Conservation (phyloP, 306 rosid genomes). For the Cucurbita ficifolia region DNA sequence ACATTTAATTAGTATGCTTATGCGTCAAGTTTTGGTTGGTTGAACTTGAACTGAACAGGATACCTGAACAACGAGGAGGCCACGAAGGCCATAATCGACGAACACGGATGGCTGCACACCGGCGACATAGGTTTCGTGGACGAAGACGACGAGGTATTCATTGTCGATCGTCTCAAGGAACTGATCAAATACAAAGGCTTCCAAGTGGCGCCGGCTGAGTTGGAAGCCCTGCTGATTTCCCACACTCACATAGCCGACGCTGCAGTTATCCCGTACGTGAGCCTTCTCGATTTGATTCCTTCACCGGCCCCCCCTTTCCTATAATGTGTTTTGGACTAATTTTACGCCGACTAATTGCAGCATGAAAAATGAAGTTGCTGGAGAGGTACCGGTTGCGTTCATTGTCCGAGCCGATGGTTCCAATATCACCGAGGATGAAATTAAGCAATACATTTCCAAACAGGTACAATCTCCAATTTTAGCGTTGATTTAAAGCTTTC, state of each 20-base stretch:
- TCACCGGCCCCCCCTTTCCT: not conserved
- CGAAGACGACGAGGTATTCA: constrained; percentile 49
- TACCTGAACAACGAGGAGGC: constrained; percentile 63
- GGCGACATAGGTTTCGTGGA: constrained; percentile 73
- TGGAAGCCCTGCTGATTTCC: constrained; percentile 54
- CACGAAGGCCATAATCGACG: constrained; percentile 45
- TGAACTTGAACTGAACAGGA: constrained; percentile 32
- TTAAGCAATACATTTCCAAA: constrained; percentile 51
- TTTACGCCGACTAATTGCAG: constrained; percentile 23
- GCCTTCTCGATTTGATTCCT: not conserved
- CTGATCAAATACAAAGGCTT: constrained; percentile 77
- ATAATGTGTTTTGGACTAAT: not conserved
- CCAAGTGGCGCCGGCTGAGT: constrained; percentile 88
- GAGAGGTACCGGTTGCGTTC: constrained; percentile 81
- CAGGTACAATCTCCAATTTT: constrained; percentile 31
- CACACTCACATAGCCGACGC: constrained; percentile 58
- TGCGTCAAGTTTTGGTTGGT: not conserved
- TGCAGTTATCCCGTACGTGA: constrained; percentile 10
- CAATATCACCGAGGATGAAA: constrained; percentile 48
- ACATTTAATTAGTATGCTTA: not conserved
- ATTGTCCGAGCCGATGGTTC: constrained; percentile 55
- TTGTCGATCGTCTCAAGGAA: constrained; percentile 70
- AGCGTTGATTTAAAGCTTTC: not conserved
- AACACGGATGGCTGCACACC: constrained; percentile 66
- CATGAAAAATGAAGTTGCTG: constrained; percentile 72